Evolutionary conservation across 495 filamentous ascomycete species (phyloP).

Genomic region (Podospora fimiseda): DNA sequence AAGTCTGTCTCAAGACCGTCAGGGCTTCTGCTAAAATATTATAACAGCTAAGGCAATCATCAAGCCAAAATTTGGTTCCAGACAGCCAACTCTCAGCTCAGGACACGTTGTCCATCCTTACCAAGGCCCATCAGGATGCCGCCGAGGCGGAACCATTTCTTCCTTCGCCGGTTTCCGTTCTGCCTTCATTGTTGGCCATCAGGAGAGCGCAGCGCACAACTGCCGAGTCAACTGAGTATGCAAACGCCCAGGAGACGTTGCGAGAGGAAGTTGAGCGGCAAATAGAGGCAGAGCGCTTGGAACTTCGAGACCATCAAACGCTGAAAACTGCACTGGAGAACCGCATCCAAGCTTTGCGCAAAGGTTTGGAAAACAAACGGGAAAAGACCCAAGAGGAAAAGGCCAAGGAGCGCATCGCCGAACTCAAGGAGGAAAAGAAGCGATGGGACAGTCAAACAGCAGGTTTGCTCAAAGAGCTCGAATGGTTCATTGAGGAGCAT

Average conservation of each 20-base stretch:
- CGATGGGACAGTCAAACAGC: constrained; percentile 50
- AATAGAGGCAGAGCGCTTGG: constrained; percentile 53
- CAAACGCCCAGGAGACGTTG: constrained; percentile 47
- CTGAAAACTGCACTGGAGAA: constrained; percentile 47
- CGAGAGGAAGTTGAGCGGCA: constrained; percentile 48
- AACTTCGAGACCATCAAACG: constrained; percentile 57
- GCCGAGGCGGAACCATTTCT: constrained; percentile 55
- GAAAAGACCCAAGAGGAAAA: constrained; percentile 53
- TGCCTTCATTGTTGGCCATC: constrained; percentile 66
- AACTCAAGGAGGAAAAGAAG: constrained; percentile 52
- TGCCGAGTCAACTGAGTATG: constrained; percentile 53
- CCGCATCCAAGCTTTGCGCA: constrained; percentile 46
- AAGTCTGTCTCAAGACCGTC: too few relatives aligned
- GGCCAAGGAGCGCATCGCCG: constrained; percentile 50
- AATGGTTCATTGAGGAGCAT: constrained; percentile 65
- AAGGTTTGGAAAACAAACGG: constrained; percentile 46
- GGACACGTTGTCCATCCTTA: constrained; percentile 48
- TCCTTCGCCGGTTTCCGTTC: constrained; percentile 56
- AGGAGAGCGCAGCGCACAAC: constrained; percentile 58
- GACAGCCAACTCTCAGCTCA: constrained; percentile 13
- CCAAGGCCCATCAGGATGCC: constrained; percentile 57
- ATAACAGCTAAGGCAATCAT: constrained; percentile 15
- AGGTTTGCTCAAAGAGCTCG: constrained; percentile 53
- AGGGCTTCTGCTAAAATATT: constrained; percentile 4
- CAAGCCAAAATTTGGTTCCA: not conserved